phyloP scores from a whole-genome alignment of 2,329 filamentous ascomycete genomes.

The Aspergillus sp. region DNA sequence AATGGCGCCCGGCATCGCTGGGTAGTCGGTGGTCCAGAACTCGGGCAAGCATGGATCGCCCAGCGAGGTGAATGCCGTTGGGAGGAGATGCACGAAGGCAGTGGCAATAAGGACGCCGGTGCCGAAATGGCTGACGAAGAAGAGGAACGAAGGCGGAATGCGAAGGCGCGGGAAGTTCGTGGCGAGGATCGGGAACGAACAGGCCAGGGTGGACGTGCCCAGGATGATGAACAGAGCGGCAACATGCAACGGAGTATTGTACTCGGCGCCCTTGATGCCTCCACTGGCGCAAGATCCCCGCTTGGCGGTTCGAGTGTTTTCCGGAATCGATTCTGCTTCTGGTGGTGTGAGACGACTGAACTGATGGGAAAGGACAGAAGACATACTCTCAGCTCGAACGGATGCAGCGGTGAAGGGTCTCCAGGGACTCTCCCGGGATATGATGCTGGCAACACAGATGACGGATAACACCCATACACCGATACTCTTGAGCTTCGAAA shows the following conservation, averaged over 20 bases:
- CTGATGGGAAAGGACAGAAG: no score
- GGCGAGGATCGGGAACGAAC: slow-evolving; percentile 57
- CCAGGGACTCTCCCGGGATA: slow-evolving; percentile 14
- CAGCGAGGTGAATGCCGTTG: slow-evolving; percentile 49
- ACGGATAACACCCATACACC: slow-evolving; percentile 19
- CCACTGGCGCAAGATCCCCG: slow-evolving; percentile 19
- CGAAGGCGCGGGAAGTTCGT: slow-evolving; percentile 49
- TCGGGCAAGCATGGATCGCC: slow-evolving; percentile 44
- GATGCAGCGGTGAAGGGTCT: not conserved
- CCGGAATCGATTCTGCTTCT: slow-evolving; percentile 1
- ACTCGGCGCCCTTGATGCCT: slow-evolving; percentile 27
- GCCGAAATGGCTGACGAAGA: slow-evolving; percentile 59
- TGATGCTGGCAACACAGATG: slow-evolving; percentile 12
- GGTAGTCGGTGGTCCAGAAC: slow-evolving; percentile 39
- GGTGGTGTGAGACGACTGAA: no score
- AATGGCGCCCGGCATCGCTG: slow-evolving; percentile 41
- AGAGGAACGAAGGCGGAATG: slow-evolving; percentile 39
- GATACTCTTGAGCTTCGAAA: slow-evolving; percentile 13
- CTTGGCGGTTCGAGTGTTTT: slow-evolving; percentile 4
- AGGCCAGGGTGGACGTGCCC: slow-evolving; percentile 45
- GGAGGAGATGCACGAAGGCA: slow-evolving; percentile 69
- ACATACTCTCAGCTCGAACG: slow-evolving; percentile 1
- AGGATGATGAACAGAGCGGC: slow-evolving; percentile 57
- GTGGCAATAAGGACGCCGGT: slow-evolving; percentile 81
- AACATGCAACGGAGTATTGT: slow-evolving; percentile 56